Evolutionary conservation across 345 rosid species (phyloP), one percentile per base, ranked within the genome.

Genomic region (Gossypium longicalyx): DNA sequence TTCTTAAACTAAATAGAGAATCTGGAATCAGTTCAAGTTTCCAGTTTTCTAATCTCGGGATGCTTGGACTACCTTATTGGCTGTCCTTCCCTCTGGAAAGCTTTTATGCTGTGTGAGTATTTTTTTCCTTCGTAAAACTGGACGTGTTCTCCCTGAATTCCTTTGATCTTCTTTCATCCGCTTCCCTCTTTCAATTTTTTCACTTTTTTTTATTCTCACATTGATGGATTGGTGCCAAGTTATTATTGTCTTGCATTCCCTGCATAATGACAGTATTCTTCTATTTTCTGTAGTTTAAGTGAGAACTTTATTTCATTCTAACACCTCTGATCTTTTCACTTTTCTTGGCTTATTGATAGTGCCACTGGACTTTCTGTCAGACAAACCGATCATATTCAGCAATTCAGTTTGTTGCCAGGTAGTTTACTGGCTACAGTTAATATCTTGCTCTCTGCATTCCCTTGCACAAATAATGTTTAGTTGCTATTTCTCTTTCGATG

Each of bases 61-160:
- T 83, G 70, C 93, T 95, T 78, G 98, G 98, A 77, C 83, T 95
- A 66, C 97, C 99, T 41, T 95, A 91, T 77, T 91, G 99, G 99
- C 61, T 86, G 68, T 67, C 84, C 72, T 78, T 70, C 77, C 92
- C 87, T 59, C 72, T 93, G 71, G 99, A 93, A 82, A 89, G 84
- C 77, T 85, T 88, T 80, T 88, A 84, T 76, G 78, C 90, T 69
- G 49, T 68, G 99, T 95, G 74, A 91, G 99, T 90, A 6, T 70
- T 38, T 45, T 67, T 38, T 10, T 57, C 19, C n/a, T 52, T 45
- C 22, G 25, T 12, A 67, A 17, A 64, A 17, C 19, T 49, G 58
- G 16, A n/a, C 4, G n/a, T 69, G 22, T 63, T 17, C 56, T 43
- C 72, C 62, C 23, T 77, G 45, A 43, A 49, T 45, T 43, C 41